Evolutionary conservation across 2,329 filamentous ascomycete genomes (phyloP).

Genomic region (Fusarium keratoplasticum): DNA sequence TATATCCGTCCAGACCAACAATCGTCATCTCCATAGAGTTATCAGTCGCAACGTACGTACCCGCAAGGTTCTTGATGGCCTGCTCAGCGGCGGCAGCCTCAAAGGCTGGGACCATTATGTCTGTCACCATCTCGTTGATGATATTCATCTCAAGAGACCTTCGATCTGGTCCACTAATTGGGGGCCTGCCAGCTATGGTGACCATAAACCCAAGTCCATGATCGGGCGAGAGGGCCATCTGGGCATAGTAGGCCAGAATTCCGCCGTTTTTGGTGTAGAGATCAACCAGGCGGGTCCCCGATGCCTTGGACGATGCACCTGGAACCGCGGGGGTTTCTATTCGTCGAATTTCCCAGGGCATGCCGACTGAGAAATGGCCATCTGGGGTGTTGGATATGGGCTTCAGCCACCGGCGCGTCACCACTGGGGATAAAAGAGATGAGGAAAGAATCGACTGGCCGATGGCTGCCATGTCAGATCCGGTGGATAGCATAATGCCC

Average conservation of each 20-base stretch:
- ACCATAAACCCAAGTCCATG: slow-evolving; percentile 3
- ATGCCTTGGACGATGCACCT: not conserved
- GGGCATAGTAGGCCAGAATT: not conserved
- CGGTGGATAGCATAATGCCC: slow-evolving; percentile 15
- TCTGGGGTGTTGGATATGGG: slow-evolving; percentile 8
- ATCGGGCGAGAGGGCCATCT: slow-evolving; percentile 1
- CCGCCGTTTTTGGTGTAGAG: slow-evolving; percentile 19
- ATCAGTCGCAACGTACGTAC: not conserved
- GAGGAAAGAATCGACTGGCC: slow-evolving; percentile 15
- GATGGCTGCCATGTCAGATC: slow-evolving; percentile 2
- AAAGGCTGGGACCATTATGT: not conserved
- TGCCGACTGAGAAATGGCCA: slow-evolving; percentile 1
- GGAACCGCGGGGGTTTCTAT: not conserved
- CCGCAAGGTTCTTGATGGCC: not conserved
- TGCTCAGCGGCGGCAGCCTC: not conserved
- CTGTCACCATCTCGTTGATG: not conserved
- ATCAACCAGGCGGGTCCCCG: not conserved
- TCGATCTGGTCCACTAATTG: not conserved
- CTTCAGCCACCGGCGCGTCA: slow-evolving; percentile 13
- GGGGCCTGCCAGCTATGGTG: not conserved
- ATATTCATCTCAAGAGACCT: not conserved
- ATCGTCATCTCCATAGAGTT: not conserved
- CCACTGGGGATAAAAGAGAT: not conserved
- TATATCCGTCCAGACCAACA: not conserved
- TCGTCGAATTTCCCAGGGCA: slow-evolving; percentile 24